These are phyloP conservation scores for Cyclotella choctawhatcheeana DNA, from an alignment of 108 stramenopile genomes.

Conservation along the genomic window DNA sequence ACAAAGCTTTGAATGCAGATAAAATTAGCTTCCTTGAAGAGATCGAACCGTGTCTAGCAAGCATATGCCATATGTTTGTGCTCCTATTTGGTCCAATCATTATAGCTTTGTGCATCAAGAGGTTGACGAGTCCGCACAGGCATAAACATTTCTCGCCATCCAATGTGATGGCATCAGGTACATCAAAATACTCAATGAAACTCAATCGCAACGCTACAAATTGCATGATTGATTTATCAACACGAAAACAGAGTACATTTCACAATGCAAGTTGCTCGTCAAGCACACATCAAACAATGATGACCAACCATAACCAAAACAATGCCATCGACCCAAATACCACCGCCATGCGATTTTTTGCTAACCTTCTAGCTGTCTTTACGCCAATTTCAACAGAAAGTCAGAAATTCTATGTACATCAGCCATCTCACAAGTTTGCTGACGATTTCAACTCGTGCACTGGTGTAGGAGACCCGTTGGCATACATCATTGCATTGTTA, in stretches of 20 bases:
- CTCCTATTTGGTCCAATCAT: conserved; percentile 35
- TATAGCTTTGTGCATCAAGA: conserved; percentile 28
- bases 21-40: conserved; percentile 25
- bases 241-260: not conserved
- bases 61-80: conserved; percentile 22
- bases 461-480: conserved; percentile 14
- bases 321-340: not conserved
- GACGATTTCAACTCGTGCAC: not conserved
- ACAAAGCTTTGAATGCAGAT: conserved; percentile 6
- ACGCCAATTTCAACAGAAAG: not conserved
- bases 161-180: not conserved
- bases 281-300: not conserved
- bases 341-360: not conserved
- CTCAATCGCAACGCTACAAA: too few relatives aligned
- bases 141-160: not conserved
- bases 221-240: not conserved
- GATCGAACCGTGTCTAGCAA: conserved; percentile 29
- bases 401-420: not conserved
- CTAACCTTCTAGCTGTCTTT: not conserved
- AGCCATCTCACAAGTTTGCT: not conserved
- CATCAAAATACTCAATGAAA: too few relatives aligned
- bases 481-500: conserved; percentile 48
- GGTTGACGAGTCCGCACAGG: conserved; percentile 5
- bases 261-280: not conserved
- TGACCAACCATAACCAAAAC: not conserved